Evolutionary conservation across 768 basidiomycete genomes (phyloP), one percentile per base, ranked within the genome.

Genomic region (Hortiboletus flavorubellus): DNA sequence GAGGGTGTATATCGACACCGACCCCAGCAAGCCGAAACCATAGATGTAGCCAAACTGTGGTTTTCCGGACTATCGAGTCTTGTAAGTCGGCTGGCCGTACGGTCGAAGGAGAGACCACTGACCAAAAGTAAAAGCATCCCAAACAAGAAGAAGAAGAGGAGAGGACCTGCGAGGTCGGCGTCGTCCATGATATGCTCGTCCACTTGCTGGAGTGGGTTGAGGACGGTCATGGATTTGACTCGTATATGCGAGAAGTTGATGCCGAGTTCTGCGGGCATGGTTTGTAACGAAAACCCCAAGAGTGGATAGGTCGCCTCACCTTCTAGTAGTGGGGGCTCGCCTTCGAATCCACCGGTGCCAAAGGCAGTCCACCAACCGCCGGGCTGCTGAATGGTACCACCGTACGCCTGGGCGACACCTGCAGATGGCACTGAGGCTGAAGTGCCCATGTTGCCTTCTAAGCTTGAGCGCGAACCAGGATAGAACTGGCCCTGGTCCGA

Each of bases 41-140:
- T 99, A 99, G 55, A 98, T 98, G 72, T 98, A 98, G 46, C 91
- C 93, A 72, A 99, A 99, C 69, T 98, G 97, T 5, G 92, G 91
- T 77, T 97, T 98, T 55, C 97, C 97, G 7, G 96, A 97, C 97
- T 99, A 63, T 30, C 0, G 29, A 16, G 1, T 16, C 4, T 35
- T 35, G 49, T 64, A 1, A 65, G 51, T 47, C n/a, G 34, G 21
- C 8, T 10, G 29, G n/a, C 49, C 37, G 16, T 31, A 7, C 34
- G 11, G 15, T 46, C 15, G 15, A 34, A 21, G 12, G 31, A 23
- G 29, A 47, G 31, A 34, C 46, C 15, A 84, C 93, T 66, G 54
- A 98, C 97, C 58, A 98, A 82, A 47, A 99, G 82, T 2, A 99
- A 80, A 66, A 90, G 93, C 40, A 90, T 87, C 12, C 88, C 97